Base-by-base conservation (phyloP, 768 basidiomycete genomes). In the Nevesoporus exiguus region DNA sequence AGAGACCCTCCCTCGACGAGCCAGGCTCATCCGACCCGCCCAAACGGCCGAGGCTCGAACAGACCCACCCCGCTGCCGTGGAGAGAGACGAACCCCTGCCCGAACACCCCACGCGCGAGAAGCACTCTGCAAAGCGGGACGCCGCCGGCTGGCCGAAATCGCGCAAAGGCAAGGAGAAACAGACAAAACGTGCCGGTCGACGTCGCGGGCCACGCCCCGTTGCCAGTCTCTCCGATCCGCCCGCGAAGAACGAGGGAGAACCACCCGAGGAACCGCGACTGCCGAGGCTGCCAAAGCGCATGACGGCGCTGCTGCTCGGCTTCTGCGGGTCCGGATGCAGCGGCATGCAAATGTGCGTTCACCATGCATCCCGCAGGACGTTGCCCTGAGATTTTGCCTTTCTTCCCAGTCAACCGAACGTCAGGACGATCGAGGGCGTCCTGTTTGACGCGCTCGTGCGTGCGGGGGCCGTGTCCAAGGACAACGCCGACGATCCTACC, bases 261-360 rank as follows among this genome's bases (percentile, higher is more conserved):
- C 14, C 14, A 15, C 15, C 15, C 34, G 54, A 44, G 24, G 55
- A 54, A 0, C 49, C 56, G 10, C 84, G 83, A 65, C 75, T 75
- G 3, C 77, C 76, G 22, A 79, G 89, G 31, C 72, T 87, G 24
- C 93, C 94, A 14, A 97, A 97, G 73, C 80, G 86, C 63, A 86
- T 86, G 74, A 86, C 86, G 37, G 94, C 91, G 0, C 69, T 98
- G 44, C 73, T 97, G 48, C 76, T 98, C 25, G 94, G 95, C 3
- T 98, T 93, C 63, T 93, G 91, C 71, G 96, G 96, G 7, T 85
- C 90, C 0, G 93, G 90, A 1, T 97, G 86, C 68, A 87, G 81
- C 63, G 96, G 96, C 22, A 98, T 97, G 91, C 96, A 98, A 74
- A 88, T 94, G 96, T 97, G 66, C 66, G 93, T 79, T n/a, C n/a